A percentile compares a stretch with the other conserved stretches of the same genome.
Conservation (phyloP, 495 filamentous ascomycete genomes). For the Cairneyella variabilis region DNA sequence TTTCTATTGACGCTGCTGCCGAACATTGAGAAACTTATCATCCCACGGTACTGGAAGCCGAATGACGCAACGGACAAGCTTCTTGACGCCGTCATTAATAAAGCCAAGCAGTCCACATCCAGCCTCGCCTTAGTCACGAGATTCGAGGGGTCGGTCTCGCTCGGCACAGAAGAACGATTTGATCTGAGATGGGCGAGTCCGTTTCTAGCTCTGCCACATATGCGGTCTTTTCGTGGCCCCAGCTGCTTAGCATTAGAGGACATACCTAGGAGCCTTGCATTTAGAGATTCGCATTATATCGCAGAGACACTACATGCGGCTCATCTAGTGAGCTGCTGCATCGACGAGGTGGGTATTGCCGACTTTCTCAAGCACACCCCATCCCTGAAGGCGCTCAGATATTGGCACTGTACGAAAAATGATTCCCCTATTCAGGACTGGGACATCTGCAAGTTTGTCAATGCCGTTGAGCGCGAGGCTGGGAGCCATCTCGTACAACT, state of each 20-base stretch:
- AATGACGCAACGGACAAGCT: conserved; percentile 26
- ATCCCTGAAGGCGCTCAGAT: conserved; percentile 31
- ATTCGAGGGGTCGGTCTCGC: conserved; percentile 22
- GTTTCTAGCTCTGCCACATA: conserved; percentile 30
- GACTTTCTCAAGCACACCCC: conserved; percentile 33
- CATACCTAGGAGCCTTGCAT: conserved; percentile 18
- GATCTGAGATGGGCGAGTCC: conserved; percentile 26
- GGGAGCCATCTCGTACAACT: conserved; percentile 34
- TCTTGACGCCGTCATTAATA: conserved; percentile 23
- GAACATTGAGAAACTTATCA: conserved; percentile 28
- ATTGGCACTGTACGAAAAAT: conserved; percentile 27
- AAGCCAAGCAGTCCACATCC: conserved; percentile 25
- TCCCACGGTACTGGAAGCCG: conserved; percentile 20
- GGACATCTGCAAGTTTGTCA: conserved; percentile 35
- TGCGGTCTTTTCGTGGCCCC: conserved; percentile 26
- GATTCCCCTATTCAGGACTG: conserved; percentile 26
- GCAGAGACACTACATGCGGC: conserved; percentile 26
- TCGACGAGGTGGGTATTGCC: conserved; percentile 33
- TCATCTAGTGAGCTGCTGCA: conserved; percentile 26
- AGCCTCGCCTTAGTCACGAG: conserved; percentile 26
- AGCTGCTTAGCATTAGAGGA: conserved; percentile 24
- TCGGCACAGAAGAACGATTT: conserved; percentile 14
- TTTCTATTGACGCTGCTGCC: conserved; percentile 36
- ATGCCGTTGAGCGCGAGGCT: conserved; percentile 29
- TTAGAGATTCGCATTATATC: conserved; percentile 20